Conservation (phyloP, 2,329 filamentous ascomycete species). For the Arthroderma sp. region DNA sequence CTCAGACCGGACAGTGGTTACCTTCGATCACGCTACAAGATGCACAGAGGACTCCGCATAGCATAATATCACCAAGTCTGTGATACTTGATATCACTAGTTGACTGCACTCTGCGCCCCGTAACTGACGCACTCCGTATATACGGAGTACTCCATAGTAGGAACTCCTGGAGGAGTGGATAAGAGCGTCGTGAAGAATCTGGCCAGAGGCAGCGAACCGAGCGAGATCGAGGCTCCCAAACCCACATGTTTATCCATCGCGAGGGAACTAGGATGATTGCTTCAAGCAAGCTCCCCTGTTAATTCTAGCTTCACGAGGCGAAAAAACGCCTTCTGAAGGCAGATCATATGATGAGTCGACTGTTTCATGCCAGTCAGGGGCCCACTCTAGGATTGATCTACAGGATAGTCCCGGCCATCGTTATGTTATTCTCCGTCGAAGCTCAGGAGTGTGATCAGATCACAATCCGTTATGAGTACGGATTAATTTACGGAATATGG, state of each 20-base stretch:
- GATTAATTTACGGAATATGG: too few relatives aligned
- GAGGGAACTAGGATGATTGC: neutral
- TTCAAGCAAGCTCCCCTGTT: neutral
- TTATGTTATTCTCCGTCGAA: neutral
- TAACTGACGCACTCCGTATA: neutral
- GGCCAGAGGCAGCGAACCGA: too few relatives aligned
- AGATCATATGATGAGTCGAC: neutral
- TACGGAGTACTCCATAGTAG: neutral
- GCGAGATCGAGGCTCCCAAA: neutral
- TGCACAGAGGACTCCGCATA: too few relatives aligned
- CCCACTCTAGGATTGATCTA: neutral
- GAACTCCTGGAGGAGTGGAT: neutral
- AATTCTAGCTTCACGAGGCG: neutral
- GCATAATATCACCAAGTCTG: too few relatives aligned
- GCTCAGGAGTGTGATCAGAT: neutral
- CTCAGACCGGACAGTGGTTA: too few relatives aligned
- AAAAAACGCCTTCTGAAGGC: neutral
- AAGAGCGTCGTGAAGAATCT: neutral
- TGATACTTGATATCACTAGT: neutral
- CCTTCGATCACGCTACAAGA: too few relatives aligned
- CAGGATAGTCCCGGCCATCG: neutral
- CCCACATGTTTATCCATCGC: neutral
- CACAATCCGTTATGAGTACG: neutral
- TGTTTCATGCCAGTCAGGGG: neutral
- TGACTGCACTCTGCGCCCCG: neutral